phyloP scores from a whole-genome alignment of 2,329 filamentous ascomycete genomes.

The Calonectria hawksworthii region DNA sequence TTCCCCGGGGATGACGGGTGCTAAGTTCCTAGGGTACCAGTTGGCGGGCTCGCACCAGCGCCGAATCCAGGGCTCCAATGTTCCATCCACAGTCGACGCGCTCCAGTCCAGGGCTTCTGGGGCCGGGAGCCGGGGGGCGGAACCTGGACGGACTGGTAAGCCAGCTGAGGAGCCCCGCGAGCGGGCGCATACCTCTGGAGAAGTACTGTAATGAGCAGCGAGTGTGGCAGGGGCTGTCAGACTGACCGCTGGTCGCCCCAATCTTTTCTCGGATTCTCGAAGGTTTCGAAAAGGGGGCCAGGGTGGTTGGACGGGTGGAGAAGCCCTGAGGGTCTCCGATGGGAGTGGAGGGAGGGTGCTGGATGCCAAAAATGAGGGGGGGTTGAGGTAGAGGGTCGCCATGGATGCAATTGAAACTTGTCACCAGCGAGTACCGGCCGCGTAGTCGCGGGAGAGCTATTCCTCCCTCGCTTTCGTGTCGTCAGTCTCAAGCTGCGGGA shows the following conservation, averaged over 20 bases:
- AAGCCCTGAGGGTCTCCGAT: slow-evolving; percentile 36
- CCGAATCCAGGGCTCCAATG: slow-evolving; percentile 28
- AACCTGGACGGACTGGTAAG: slow-evolving; percentile 37
- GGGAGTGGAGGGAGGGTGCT: slow-evolving; percentile 32
- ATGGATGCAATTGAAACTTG: background rate
- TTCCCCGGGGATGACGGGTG: slow-evolving; percentile 22
- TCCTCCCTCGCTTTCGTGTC: background rate
- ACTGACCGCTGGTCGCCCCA: slow-evolving; percentile 48
- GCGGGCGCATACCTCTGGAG: slow-evolving; percentile 22
- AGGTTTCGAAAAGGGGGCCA: slow-evolving; percentile 49
- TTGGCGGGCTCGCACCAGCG: slow-evolving; percentile 18
- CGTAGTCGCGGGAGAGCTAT: background rate
- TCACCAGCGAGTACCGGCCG: slow-evolving; percentile 23
- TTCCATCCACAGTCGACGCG: slow-evolving; percentile 20
- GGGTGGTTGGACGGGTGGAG: slow-evolving; percentile 38
- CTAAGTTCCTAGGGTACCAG: slow-evolving; percentile 23
- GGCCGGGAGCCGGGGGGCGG: slow-evolving; percentile 30
- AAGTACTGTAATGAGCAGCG: slow-evolving; percentile 31
- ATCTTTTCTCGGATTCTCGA: slow-evolving; percentile 47
- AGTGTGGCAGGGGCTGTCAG: slow-evolving; percentile 37
- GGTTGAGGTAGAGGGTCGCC: background rate
- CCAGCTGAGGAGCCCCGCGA: slow-evolving; percentile 36
- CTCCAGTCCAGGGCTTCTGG: slow-evolving; percentile 32
- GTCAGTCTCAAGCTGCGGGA: slow-evolving; percentile 12
- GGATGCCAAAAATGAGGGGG: slow-evolving; percentile 3